Percentiles rank a stretch among this genome's conserved stretches.
Conservation (phyloP, 2,329 filamentous ascomycete genomes). For the Bipolaris cookei region DNA sequence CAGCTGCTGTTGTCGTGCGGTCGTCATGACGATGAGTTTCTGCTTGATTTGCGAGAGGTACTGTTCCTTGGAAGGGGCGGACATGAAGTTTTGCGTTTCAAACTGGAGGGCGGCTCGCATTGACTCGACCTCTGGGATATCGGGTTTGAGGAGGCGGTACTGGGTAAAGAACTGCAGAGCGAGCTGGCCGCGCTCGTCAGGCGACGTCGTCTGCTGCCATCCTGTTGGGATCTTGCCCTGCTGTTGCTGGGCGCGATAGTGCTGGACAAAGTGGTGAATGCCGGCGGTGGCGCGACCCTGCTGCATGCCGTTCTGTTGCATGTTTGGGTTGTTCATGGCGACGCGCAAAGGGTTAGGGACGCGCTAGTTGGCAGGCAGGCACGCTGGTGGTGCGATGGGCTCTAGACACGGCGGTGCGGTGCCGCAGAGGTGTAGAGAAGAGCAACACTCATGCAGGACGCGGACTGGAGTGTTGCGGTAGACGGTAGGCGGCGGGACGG, state of each 20-base stretch:
- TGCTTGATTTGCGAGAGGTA: conserved; percentile 40
- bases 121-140: conserved; percentile 35
- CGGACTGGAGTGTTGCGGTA: conserved; percentile 1
- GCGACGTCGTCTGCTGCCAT: conserved; percentile 42
- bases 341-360: conserved; percentile 8
- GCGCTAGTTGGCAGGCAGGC: conserved; percentile 12
- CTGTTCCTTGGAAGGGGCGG: conserved; percentile 39
- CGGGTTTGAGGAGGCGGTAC: conserved; percentile 43
- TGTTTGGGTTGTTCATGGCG: conserved; percentile 47
- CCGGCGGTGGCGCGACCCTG: conserved; percentile 26
- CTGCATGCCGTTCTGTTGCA: conserved; percentile 29
- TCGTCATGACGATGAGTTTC: conserved; percentile 39
- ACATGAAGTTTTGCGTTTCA: conserved; percentile 39
- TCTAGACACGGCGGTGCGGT: conserved; percentile 25
- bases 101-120: conserved; percentile 38
- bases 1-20: conserved; percentile 38
- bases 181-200: conserved; percentile 43
- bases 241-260: conserved; percentile 37
- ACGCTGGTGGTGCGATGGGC: conserved; percentile 4
- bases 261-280: conserved; percentile 35
- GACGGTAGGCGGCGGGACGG: conserved; percentile 1
- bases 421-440: conserved; percentile 23
- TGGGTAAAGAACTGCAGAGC: conserved; percentile 44
- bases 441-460: conserved; percentile 31
- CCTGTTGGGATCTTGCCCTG: conserved; percentile 37